These are phyloP conservation scores for Apophysomyces variabilis DNA, from an alignment of 371 early-diverging fungal species.

Conservation along the genomic window DNA sequence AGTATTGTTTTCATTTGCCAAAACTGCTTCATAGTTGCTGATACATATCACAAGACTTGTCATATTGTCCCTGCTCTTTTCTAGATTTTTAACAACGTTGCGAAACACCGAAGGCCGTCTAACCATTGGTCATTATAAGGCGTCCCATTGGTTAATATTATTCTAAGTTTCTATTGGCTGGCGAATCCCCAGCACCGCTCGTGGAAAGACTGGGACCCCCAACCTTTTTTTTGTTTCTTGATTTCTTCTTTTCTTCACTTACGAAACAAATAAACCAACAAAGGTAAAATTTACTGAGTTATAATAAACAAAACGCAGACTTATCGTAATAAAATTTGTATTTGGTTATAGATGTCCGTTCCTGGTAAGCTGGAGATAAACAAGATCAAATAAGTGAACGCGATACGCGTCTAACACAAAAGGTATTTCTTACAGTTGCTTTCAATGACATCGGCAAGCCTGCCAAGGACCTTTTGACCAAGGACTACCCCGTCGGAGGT, in stretches of 20 bases:
- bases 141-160: not conserved
- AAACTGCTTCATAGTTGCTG: no score
- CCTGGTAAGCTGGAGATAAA: constrained; percentile 26
- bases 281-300: not conserved
- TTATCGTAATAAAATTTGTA: not conserved
- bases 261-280: not conserved
- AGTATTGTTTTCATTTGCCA: no score
- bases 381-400: not conserved
- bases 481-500: constrained; percentile 94
- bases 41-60: no score
- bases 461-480: constrained; percentile 93
- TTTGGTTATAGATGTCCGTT: constrained; percentile 27
- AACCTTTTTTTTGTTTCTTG: not conserved
- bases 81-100: no score
- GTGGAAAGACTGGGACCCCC: constrained; percentile 1
- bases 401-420: not conserved
- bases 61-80: no score
- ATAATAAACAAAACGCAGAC: not conserved
- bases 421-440: constrained; percentile 42
- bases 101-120: no score
- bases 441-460: constrained; percentile 96
- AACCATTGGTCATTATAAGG: no score
- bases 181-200: not conserved
- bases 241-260: not conserved
- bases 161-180: not conserved